These are phyloP conservation scores for Fragaria vesca DNA, from an alignment of 306 rosid species.

Conservation along the genomic window DNA sequence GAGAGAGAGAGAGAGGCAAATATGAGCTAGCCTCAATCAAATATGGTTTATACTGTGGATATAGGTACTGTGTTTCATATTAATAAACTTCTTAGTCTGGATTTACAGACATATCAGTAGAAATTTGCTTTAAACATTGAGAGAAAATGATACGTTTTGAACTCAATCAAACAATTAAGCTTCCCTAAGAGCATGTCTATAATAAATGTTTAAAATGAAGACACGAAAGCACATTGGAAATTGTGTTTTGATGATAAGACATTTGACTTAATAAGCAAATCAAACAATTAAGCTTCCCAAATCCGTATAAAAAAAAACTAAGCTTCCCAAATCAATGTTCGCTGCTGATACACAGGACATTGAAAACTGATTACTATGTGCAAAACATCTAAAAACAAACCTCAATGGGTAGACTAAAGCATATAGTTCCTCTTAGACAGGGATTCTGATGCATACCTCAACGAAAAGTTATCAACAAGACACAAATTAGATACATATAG, in stretches of 20 bases:
- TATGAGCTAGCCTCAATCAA: background rate
- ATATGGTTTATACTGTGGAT: background rate
- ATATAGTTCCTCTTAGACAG: background rate
- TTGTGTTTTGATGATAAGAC: background rate
- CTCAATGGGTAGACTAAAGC: background rate
- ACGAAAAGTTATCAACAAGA: background rate
- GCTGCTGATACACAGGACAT: background rate
- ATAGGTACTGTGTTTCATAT: background rate
- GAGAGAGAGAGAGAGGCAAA: background rate
- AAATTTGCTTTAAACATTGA: background rate
- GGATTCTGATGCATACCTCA: background rate
- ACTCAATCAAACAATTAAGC: background rate
- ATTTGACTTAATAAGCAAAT: background rate
- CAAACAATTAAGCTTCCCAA: background rate
- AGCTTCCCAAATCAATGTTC: background rate
- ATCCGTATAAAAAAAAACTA: no score
- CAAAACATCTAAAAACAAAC: background rate
- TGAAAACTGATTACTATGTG: background rate
- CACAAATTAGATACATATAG: background rate
- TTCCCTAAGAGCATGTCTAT: background rate
- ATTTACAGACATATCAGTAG: background rate
- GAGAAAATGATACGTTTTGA: background rate
- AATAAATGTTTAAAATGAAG: background rate
- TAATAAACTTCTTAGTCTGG: background rate
- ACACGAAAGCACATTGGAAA: background rate